Evolutionary conservation across 106 monocot genomes (phyloP), one percentile per base, ranked within the genome.

Genomic region (Dioscorea zingiberensis): DNA sequence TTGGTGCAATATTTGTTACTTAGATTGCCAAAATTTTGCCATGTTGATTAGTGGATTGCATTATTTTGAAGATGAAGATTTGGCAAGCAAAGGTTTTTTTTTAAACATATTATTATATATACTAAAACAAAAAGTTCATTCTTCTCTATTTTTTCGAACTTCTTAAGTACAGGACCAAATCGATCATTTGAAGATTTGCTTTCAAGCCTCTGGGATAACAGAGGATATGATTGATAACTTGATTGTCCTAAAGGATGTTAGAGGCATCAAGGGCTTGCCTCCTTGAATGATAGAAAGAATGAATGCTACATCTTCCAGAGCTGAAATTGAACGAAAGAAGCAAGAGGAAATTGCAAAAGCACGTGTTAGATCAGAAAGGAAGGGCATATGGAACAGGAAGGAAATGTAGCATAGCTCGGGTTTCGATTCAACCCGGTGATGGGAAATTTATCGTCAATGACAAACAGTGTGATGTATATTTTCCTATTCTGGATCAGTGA

Each of bases 311-410:
- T 88, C 88, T 26, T 65, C 69, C 18, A 85, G 91, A 70, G 67
- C 68, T 73, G 83, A 88, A 64, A 77, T 84, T 53, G 91, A 88
- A 48, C 65, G 72, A 19, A 80, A 78, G 65, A 97, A 86, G 59
- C 88, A 85, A 62, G 83, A 88, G 77, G 95, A 90, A 73, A 73
- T 88, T 80, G 71, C 88, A 46, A 74, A 84, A 55, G 74, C 88
- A 65, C 78, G 91, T 16, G 88, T 91, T 17, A 78, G 91, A 97
- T 79, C 91, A 85, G 45, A 91, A 88, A 63, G 95, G 91, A 70
- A 85, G 91, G 67, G 87, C 91, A 51, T 92, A 97, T 81, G 95
- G 88, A 67, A 97, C 91, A 15, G 95, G 83, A 83, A 88, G 91
- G 72, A 97, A 97, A 73, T 97, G 95, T 68, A 81, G 91, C 58